Evolutionary conservation across 2,329 filamentous ascomycete species (phyloP), one percentile per base, ranked within the genome.

Genomic region (Chaetomiaceae sp.): DNA sequence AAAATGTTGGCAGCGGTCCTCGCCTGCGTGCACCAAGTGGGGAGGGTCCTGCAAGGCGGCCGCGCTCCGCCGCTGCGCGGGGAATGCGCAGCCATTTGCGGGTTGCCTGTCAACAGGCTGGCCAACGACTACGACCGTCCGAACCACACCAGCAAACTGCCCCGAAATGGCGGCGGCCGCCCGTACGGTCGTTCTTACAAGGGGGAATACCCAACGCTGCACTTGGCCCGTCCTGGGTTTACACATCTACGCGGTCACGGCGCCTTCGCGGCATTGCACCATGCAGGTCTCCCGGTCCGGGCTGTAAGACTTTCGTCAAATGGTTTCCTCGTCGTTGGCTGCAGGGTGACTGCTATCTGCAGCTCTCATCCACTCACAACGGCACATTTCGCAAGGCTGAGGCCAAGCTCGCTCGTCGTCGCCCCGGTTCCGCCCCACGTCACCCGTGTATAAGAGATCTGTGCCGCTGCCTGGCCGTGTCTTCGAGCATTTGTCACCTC

Each of bases 11-110:
- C 25, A 45, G 48, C 49, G 54, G 55, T 52, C 51, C 55, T 48
- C 8, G 55, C 49, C 49, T 48, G 46, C 43, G 25, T 27, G 12
- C 21, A 21, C 20, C 37, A 42, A 21, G 38, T 13, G 38, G 20
- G 37, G 40, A 20, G 25, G 25, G 25, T 40, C 51, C 44, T 50
- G 50, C 14, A 49, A 56, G 51, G 54, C 51, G 54, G 49, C 49
- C 34, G 48, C 54, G 25, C 25, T 33, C 51, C 48, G 48, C 42
- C 51, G 45, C 55, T 60, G 58, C 49, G 50, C 51, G 58, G 16
- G 19, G 14, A 41, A 35, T 60, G 56, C 56, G 55, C 58, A 60
- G 55, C 53, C 49, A 47, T 44, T 35, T 13, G 44, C n/a, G n/a
- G n/a, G n/a, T n/a, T n/a, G n/a, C n/a, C n/a, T n/a, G n/a, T n/a